phyloP scores from a whole-genome alignment of 2,329 filamentous ascomycete genomes.

The Ophiostoma triangulosporum region DNA sequence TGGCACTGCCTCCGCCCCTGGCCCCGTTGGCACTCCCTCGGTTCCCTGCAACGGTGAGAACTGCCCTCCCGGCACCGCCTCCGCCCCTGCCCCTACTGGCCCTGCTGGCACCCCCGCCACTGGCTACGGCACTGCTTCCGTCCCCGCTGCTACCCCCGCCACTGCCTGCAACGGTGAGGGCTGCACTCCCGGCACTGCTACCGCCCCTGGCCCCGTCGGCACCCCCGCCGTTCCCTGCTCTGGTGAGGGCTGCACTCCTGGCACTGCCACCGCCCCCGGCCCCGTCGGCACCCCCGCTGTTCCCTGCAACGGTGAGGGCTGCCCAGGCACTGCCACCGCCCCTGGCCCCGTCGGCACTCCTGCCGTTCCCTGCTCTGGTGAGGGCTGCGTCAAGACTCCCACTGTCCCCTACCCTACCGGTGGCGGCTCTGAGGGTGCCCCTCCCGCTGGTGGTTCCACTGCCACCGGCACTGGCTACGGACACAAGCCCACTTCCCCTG shows the following conservation, averaged over 20 bases:
- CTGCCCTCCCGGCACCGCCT: neutral
- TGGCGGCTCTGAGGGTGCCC: neutral
- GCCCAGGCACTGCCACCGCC: no score
- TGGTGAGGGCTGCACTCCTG: slow-evolving; percentile 18
- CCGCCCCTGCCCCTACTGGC: slow-evolving; percentile 12
- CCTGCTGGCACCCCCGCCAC: slow-evolving; percentile 6
- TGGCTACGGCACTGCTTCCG: neutral
- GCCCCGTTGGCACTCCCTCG: neutral
- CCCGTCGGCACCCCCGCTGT: no score
- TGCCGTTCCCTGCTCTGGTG: no score
- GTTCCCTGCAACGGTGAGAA: neutral
- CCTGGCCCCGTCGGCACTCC: no score
- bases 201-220: slow-evolving; percentile 17
- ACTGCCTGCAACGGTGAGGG: slow-evolving; percentile 41
- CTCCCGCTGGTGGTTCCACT: neutral
- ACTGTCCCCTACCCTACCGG: neutral
- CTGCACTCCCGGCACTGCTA: neutral
- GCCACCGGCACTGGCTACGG: slow-evolving; percentile 17
- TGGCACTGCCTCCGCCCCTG: neutral
- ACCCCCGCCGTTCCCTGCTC: no score
- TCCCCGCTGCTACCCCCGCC: slow-evolving; percentile 29
- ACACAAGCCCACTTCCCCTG: slow-evolving; percentile 20
- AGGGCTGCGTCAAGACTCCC: no score
- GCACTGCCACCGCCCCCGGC: slow-evolving; percentile 13
- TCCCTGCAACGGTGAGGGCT: slow-evolving; percentile 30